A percentile compares a stretch with the other conserved stretches of the same genome.
Conservation (phyloP, 345 rosid genomes). For the Brassica incana region DNA sequence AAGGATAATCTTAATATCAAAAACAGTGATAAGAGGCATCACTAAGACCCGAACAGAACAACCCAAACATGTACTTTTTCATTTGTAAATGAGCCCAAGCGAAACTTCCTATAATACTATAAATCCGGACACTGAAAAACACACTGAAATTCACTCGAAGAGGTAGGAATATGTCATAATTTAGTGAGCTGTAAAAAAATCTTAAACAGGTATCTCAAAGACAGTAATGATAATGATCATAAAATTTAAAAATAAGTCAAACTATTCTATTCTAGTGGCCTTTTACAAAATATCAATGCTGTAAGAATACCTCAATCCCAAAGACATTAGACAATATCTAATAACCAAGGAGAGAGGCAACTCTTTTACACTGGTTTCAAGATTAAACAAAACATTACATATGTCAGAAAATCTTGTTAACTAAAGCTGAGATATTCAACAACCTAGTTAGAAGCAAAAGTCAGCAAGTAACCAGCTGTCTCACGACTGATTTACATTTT, state of each 20-base stretch:
- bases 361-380: not conserved
- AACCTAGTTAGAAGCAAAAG: too few relatives aligned
- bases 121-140: too few relatives aligned
- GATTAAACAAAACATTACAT: not conserved
- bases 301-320: not conserved
- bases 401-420: not conserved
- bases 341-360: not conserved
- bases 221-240: not conserved
- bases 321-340: not conserved
- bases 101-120: too few relatives aligned
- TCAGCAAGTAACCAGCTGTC: not conserved
- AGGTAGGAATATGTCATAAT: too few relatives aligned
- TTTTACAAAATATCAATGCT: not conserved
- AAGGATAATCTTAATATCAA: too few relatives aligned
- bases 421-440: too few relatives aligned
- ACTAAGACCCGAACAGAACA: too few relatives aligned
- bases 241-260: not conserved
- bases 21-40: too few relatives aligned
- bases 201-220: constrained; percentile 10
- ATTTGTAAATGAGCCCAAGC: too few relatives aligned
- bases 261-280: not conserved
- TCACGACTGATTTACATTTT: not conserved
- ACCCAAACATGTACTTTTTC: too few relatives aligned
- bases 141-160: too few relatives aligned
- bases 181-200: constrained; percentile 55